Evolutionary conservation across 2,329 filamentous ascomycete genomes (phyloP).

Genomic region (Colletotrichum sansevieriae): DNA sequence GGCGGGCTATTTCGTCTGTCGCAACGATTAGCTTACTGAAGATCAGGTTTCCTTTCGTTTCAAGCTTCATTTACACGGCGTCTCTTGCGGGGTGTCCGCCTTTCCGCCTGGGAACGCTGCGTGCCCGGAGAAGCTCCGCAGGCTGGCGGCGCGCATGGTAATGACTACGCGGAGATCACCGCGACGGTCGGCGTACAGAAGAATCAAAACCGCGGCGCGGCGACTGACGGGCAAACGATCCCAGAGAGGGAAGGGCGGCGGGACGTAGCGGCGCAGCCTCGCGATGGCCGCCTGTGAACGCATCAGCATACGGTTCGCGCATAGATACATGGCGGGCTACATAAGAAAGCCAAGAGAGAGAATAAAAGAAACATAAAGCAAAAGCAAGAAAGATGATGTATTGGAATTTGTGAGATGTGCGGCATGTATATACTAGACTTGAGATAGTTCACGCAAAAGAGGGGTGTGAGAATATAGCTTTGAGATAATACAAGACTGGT

Average conservation of each 20-base stretch:
- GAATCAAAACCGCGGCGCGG: slow-evolving; percentile 87
- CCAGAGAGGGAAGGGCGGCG: slow-evolving; percentile 73
- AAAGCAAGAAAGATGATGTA: background rate
- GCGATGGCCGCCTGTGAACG: slow-evolving; percentile 67
- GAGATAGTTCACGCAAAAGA: background rate
- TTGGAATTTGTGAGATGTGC: background rate
- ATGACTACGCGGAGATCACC: slow-evolving; percentile 83
- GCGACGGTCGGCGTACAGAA: slow-evolving; percentile 86
- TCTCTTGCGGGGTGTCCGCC: slow-evolving; percentile 69
- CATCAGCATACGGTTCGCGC: slow-evolving; percentile 41
- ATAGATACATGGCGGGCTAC: slow-evolving; percentile 40
- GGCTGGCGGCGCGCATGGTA: slow-evolving; percentile 74
- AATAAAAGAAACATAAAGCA: background rate
- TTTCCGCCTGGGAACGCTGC: slow-evolving; percentile 88
- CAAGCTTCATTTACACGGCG: slow-evolving; percentile 64
- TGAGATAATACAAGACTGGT: slow-evolving; percentile 4
- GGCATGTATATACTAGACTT: background rate
- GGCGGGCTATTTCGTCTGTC: slow-evolving; percentile 83
- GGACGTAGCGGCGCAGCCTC: slow-evolving; percentile 70
- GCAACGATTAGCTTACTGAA: background rate
- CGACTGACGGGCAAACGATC: slow-evolving; percentile 72
- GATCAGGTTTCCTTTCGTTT: background rate
- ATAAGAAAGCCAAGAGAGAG: slow-evolving; percentile 6
- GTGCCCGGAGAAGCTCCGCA: slow-evolving; percentile 83
- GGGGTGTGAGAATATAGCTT: slow-evolving; percentile 27